These are phyloP conservation scores for Balansia obtecta DNA, from an alignment of 2,329 filamentous ascomycete species.

Conservation along the genomic window DNA sequence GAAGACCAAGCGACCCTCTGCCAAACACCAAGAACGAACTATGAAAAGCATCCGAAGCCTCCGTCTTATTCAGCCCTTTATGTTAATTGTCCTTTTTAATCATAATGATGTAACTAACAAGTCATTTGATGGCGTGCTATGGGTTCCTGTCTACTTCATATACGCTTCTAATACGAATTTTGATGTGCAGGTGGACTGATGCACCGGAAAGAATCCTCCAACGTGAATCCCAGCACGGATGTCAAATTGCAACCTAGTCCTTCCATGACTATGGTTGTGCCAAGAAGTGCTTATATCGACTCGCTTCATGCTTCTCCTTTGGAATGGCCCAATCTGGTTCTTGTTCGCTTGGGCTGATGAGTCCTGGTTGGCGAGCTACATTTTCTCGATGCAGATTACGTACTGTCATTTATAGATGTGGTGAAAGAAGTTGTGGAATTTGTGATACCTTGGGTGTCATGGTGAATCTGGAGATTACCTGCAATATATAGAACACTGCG, in stretches of 20 bases:
- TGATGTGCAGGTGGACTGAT: background rate
- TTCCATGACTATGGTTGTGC: conserved; percentile 84
- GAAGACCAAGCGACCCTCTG: conserved; percentile 10
- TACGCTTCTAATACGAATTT: background rate
- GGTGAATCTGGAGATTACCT: no score
- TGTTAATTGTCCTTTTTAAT: background rate
- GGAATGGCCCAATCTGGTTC: conserved; percentile 7
- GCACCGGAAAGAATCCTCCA: no score
- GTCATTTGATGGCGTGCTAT: background rate
- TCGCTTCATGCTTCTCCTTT: conserved; percentile 16
- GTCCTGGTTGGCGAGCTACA: conserved; percentile 18
- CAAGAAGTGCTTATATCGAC: conserved; percentile 93
- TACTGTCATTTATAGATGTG: no score
- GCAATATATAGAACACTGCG: no score
- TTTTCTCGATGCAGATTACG: background rate
- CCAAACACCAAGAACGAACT: conserved; percentile 23
- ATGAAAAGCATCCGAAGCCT: conserved; percentile 11
- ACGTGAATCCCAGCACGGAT: conserved; percentile 63
- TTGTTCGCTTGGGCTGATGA: background rate
- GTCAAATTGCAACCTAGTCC: conserved; percentile 97
- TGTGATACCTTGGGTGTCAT: no score
- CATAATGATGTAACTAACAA: background rate
- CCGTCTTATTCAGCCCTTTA: background rate
- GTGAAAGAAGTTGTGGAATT: no score
- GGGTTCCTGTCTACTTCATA: background rate